Conservation (phyloP, 2,329 filamentous ascomycete genomes). For the Penicillium sumatraense region DNA sequence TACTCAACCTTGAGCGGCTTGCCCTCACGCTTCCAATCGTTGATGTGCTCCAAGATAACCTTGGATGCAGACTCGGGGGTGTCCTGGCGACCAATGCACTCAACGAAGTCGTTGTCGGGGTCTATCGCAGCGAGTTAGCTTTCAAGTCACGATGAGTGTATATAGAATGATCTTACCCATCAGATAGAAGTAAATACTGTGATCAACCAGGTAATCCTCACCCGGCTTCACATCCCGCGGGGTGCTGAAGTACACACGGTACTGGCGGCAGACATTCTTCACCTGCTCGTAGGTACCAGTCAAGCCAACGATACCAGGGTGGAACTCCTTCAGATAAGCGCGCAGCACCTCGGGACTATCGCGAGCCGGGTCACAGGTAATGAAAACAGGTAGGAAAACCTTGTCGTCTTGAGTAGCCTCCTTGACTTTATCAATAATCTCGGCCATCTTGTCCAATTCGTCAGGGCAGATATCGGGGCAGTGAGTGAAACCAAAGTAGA, state of each 20-base stretch:
- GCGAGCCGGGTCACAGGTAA: conserved; percentile 91
- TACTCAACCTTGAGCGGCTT: conserved; percentile 55
- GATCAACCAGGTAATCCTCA: conserved; percentile 96
- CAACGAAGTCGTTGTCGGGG: conserved; percentile 96
- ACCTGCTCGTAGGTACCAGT: conserved; percentile 94
- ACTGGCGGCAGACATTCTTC: conserved; percentile 92
- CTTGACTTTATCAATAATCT: conserved; percentile 76
- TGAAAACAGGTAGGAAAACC: conserved; percentile 78
- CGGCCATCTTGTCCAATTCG: conserved; percentile 99
- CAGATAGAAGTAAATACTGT: conserved; percentile 99
- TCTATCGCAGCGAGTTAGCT: conserved; percentile 56
- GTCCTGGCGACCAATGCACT: conserved; percentile 93
- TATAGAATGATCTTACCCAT: conserved; percentile 67
- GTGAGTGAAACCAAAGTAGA: conserved; percentile 98
- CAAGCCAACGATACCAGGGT: conserved; percentile 80
- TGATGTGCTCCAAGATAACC: conserved; percentile 84
- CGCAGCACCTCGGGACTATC: conserved; percentile 85
- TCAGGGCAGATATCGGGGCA: conserved; percentile 99
- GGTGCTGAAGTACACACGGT: conserved; percentile 96
- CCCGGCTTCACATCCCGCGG: conserved; percentile 85
- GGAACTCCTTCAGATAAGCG: conserved; percentile 88
- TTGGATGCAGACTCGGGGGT: conserved; percentile 83
- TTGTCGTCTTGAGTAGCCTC: conserved; percentile 42
- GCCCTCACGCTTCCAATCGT: conserved; percentile 67
- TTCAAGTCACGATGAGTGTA: too few relatives aligned